Evolutionary conservation across 2,329 filamentous ascomycete genomes (phyloP), one percentile per base, ranked within the genome.

Genomic region (Nothophoma quercina): DNA sequence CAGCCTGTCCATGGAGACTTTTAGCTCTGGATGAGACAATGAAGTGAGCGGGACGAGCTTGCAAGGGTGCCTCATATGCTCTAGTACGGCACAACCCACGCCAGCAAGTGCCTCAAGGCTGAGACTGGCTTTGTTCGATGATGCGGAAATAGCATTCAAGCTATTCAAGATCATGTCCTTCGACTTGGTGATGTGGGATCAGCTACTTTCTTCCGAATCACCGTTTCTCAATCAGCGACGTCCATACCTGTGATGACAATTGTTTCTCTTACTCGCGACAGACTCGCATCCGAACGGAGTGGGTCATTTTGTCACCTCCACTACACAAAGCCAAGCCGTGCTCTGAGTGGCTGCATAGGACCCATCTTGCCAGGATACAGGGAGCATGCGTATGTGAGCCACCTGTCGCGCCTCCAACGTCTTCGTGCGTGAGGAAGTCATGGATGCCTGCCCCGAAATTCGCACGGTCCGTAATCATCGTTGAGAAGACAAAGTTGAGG

Each of bases 11-110:
- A 41, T 53, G 39, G 44, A 25, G 39, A n/a, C 16, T 29, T 21
- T 54, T 55, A 56, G 49, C 47, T 42, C 44, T 51, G 35, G 22
- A 38, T 42, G 26, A 48, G 60, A 60, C 57, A 64, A 64, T 55
- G 58, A 54, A 56, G 16, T 44, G 50, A 51, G 43, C 50, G 51
- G 59, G 52, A 45, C 47, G 35, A 40, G 49, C 47, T 49, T 34
- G 34, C 62, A 63, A 45, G 62, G 60, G 40, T 62, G 22, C 2
- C 9, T 43, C 18, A 19, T 48, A 16, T 35, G 36, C 21, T 33
- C 30, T 30, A 41, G 51, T 38, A 21, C 46, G 59, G 63, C 63
- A 48, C 55, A 55, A 60, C 46, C 26, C 9, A 16, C 36, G 28
- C 29, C 28, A 39, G 26, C 25, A 18, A 29, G 23, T 43, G 38